Percentiles rank a stretch among this genome's conserved stretches.
Conservation (phyloP, 805 yeast genomes). For the Helenozyma baotianmanensis region DNA sequence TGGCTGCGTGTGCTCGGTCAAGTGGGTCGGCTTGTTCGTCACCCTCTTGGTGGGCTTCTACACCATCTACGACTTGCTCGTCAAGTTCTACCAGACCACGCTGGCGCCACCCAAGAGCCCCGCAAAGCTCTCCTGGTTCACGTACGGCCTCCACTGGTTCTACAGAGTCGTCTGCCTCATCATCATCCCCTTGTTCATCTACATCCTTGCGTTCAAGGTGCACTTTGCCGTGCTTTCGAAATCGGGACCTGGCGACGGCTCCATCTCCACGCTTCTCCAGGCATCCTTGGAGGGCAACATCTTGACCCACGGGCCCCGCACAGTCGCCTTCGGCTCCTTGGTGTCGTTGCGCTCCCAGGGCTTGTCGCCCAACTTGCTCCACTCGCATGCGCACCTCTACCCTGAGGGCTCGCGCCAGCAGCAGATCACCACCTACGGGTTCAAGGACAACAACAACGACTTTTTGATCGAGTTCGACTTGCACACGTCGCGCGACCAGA, state of each 20-base stretch:
- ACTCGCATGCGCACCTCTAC: constrained; percentile 79
- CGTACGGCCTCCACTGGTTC: constrained; percentile 63
- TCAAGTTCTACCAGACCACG: constrained; percentile 36
- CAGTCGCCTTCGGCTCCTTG: constrained; percentile 56
- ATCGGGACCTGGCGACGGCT: constrained; percentile 91
- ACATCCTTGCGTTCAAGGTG: constrained; percentile 67
- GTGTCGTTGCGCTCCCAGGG: constrained; percentile 70
- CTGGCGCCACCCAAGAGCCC: constrained; percentile 2
- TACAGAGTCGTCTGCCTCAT: constrained; percentile 64
- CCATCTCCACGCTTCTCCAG: constrained; percentile 86
- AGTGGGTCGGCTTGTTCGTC: constrained; percentile 79
- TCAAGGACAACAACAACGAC: constrained; percentile 46
- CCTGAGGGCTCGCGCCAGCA: constrained; percentile 94
- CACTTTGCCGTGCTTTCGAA: constrained; percentile 74
- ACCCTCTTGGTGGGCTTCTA: constrained; percentile 59
- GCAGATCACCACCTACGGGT: constrained; percentile 90
- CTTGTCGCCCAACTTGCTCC: constrained; percentile 69
- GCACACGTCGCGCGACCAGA: constrained; percentile 28
- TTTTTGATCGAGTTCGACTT: constrained; percentile 33
- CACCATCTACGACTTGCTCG: constrained; percentile 48
- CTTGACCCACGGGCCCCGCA: constrained; percentile 62
- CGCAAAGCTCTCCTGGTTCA: constrained; percentile 1
- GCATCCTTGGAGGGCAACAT: constrained; percentile 71
- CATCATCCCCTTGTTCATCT: constrained; percentile 64
- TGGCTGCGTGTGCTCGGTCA: constrained; percentile 81